Evolutionary conservation across 306 rosid genomes (phyloP), one percentile per base, ranked within the genome.

Genomic region (Rosa chinensis): DNA sequence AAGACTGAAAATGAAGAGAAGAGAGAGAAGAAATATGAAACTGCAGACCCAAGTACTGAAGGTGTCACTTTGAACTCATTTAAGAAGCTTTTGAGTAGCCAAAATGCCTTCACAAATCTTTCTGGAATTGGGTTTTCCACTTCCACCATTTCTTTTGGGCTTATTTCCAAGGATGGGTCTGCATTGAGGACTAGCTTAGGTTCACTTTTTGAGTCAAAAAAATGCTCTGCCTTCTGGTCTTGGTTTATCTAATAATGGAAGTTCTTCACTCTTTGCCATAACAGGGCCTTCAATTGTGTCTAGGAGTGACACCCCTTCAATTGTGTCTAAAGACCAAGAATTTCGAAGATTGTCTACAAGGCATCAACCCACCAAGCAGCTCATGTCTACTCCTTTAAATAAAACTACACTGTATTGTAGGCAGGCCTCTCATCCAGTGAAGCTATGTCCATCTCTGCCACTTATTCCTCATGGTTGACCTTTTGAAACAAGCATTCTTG

Each of bases 51-150:
- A 72, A 76, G 79, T 77, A 80, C 80, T 37, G 96, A 90, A 80
- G 90, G 89, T 74, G 69, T 89, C 74, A 73, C 87, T 76, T 80
- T 91, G 81, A 91, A 81, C 83, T 95, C 97, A 77, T 95, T 95
- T 77, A 97, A 89, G 81, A 94, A 86, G 83, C 97, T 91, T 67
- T 95, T 97, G 0, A 91, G 93, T 82, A 90, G 87, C 83, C 95
- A 92, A 87, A 95, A 95, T 85, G 99, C 99, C 77, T 95, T 95
- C 82, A 95, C 97, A 17, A 97, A 97, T 85, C 91, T 95, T 84
- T 90, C 95, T 62, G 99, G 97, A 70, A 87, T 94, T 43, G 97
- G 98, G 18, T 91, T 89, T 83, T 89, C 99, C n/a, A 37, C 91
- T 10, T 80, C 96, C 58, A 70, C 88, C 3, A 91, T 92, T 85